Base-by-base conservation (phyloP, 2,329 filamentous ascomycete genomes). In the Diaporthe capsici region DNA sequence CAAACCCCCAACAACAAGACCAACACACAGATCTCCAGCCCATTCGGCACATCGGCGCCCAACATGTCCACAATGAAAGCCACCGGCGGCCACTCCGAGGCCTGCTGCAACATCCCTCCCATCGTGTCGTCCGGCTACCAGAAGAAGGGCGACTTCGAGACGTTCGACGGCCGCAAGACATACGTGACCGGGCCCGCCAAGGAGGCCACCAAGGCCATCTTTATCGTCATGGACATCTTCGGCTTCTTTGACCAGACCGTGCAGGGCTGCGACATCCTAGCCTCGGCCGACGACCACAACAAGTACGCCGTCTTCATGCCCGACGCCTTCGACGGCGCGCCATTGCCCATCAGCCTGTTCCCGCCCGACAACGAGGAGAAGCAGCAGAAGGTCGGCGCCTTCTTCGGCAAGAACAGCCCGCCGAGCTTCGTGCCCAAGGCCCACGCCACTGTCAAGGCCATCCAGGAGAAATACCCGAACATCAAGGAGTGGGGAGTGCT, bases 271-370 rank as follows among this genome's bases (percentile, higher is more conserved):
- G 93, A 95, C 80, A 94, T 91, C 79, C 85, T 93, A 34, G 87
- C 90, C 60, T 86, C 85, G 61, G 86, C 87, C 76, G 87, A 90
- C 80, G 81, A 86, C 83, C 89, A 85, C 84, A 90, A 86, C 83
- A 91, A 94, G 81, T 97, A 97, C 87, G 92, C 92, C 79, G 94
- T 98, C 79, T 95, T 96, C 85, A 96, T 98, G 78, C 96, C 96
- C 39, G 96, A 98, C 86, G 96, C 94, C 89, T 98, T 98, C 87
- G 90, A 94, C 76, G 95, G 94, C 82, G 88, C 90, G 78, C 93
- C 94, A 2, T 85, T 85, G 80, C 84, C 86, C 68, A 88, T 92
- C 82, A 86, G 86, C 81, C 84, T 89, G 90, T 91, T 91, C 82
- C 93, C 93, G 3, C 90, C 92, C 34, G 84, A 92, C 83, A 94